Percentiles rank a stretch among this genome's conserved stretches.
Conservation (phyloP, 2,329 filamentous ascomycete genomes). For the Xylariomycetidae sp. region DNA sequence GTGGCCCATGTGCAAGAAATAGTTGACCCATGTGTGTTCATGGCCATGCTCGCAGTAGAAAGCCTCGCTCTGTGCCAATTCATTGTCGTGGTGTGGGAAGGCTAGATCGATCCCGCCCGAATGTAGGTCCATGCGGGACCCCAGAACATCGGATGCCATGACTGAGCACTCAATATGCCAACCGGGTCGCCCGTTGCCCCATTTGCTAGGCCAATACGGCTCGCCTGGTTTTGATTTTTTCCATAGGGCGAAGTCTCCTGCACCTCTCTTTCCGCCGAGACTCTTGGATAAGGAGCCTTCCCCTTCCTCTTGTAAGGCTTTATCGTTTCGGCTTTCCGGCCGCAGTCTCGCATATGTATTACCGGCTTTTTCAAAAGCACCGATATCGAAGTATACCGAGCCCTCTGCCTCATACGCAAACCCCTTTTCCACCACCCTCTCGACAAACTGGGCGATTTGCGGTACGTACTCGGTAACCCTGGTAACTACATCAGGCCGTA, state of each 20-base stretch:
- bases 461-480: constrained; percentile 90
- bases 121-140: constrained; percentile 83
- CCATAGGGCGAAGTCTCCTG: constrained; percentile 89
- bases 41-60: constrained; percentile 53
- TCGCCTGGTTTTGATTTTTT: constrained; percentile 90
- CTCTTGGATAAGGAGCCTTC: constrained; percentile 73
- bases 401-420: constrained; percentile 81
- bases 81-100: constrained; percentile 92
- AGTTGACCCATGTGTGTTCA: constrained; percentile 81
- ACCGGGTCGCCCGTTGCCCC: constrained; percentile 83
- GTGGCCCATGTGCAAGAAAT: constrained; percentile 95
- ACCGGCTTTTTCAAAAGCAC: constrained; percentile 75
- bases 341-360: constrained; percentile 82
- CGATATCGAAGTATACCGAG: constrained; percentile 92
- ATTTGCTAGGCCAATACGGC: constrained; percentile 82
- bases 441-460: constrained; percentile 81
- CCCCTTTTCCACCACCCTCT: constrained; percentile 76
- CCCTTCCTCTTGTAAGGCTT: constrained; percentile 78
- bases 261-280: constrained; percentile 62
- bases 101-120: constrained; percentile 87
- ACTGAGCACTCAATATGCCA: constrained; percentile 98
- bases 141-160: constrained; percentile 88
- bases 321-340: constrained; percentile 80
- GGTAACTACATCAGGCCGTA: constrained; percentile 76
- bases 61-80: constrained; percentile 70